These are phyloP conservation scores for Trametes polyzona DNA, from an alignment of 1,284 basidiomycete species.

Conservation along the genomic window DNA sequence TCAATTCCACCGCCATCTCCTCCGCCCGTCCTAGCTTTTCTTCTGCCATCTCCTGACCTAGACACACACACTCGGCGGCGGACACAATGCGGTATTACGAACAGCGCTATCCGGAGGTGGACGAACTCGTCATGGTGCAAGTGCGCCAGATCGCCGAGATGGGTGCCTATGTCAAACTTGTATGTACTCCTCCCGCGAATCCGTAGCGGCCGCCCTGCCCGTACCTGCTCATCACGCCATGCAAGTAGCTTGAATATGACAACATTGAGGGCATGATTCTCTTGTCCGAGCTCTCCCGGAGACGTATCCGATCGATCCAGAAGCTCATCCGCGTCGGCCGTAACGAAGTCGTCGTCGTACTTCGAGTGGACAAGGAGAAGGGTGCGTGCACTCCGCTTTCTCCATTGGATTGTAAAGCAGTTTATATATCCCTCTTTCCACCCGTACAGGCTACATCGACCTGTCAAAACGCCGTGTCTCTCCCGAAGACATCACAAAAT, in stretches of 20 bases:
- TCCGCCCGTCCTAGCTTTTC: neutral
- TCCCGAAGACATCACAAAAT: constrained; percentile 97
- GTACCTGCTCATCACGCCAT: constrained; percentile 9
- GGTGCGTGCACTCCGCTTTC: constrained; percentile 53
- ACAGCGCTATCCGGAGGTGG: constrained; percentile 85
- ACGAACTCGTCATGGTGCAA: constrained; percentile 99
- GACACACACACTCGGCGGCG: neutral
- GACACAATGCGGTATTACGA: constrained; percentile 78
- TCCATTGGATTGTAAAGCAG: neutral
- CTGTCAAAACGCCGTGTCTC: constrained; percentile 99
- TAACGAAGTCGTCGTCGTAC: constrained; percentile 98
- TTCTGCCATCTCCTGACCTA: neutral
- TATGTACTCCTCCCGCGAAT: constrained; percentile 46
- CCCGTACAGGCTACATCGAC: constrained; percentile 89
- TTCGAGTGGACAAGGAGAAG: constrained; percentile 99
- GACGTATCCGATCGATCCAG: constrained; percentile 97
- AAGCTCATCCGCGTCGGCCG: constrained; percentile 97
- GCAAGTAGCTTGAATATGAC: constrained; percentile 91
- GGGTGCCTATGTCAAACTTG: constrained; percentile 99
- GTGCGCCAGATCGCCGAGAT: constrained; percentile 99
- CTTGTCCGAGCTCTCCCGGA: constrained; percentile 93
- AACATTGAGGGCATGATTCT: constrained; percentile 99
- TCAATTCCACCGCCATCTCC: constrained; percentile 15
- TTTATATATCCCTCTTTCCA: neutral
- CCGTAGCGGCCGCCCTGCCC: neutral